These are phyloP conservation scores for Chlorella sp. DNA, from an alignment of 139 green algal genomes.

Conservation along the genomic window DNA sequence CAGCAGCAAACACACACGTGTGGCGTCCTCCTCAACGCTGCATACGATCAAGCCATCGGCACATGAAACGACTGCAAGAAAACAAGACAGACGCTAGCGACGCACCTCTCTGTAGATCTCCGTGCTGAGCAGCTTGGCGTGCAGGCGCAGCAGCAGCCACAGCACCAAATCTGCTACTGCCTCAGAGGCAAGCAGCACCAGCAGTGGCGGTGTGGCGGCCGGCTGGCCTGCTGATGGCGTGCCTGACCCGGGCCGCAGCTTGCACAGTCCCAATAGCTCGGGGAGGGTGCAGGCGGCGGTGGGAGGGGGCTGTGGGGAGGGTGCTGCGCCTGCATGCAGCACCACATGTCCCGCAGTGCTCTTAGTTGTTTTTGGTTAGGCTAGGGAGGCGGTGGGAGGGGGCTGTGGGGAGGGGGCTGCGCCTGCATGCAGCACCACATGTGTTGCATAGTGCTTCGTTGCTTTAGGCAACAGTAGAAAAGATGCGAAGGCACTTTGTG, in stretches of 20 bases:
- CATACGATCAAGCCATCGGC: background rate
- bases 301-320: background rate
- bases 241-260: too few species aligned
- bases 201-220: too few species aligned
- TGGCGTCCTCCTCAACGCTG: background rate
- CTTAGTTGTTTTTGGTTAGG: too few species aligned
- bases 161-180: constrained; percentile 54
- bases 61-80: background rate
- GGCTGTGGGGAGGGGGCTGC: background rate
- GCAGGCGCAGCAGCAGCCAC: constrained; percentile 55
- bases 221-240: too few species aligned
- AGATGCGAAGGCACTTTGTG: too few species aligned
- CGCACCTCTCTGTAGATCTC: constrained; percentile 17
- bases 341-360: too few species aligned
- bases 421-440: too few species aligned
- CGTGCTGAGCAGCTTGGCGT: constrained; percentile 28
- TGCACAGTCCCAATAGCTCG: constrained; percentile 66
- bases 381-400: too few species aligned
- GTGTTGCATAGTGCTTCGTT: too few species aligned
- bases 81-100: background rate
- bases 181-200: constrained; percentile 16
- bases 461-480: too few species aligned
- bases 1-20: background rate
- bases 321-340: too few species aligned
- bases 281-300: constrained; percentile 44